A percentile compares a stretch with the other conserved stretches of the same genome.
Conservation (phyloP, 768 basidiomycete genomes). For the Termitomyces sp. region DNA sequence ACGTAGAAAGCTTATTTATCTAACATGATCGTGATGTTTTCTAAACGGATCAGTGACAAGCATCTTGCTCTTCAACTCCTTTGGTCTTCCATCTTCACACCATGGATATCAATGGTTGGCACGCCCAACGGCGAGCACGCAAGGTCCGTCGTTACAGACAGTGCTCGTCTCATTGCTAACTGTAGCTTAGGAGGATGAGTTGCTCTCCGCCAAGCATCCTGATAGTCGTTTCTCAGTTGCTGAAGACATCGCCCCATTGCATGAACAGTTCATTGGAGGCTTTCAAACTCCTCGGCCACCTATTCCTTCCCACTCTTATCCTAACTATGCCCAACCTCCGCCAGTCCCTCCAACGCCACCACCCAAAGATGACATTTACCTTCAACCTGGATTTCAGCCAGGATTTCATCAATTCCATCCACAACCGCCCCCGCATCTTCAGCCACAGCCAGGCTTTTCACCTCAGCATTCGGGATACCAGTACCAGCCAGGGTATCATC, state of each 20-base stretch:
- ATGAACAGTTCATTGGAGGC: slow-evolving; percentile 58
- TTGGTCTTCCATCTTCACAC: neutral
- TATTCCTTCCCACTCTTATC: slow-evolving; percentile 28
- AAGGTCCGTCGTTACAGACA: slow-evolving; percentile 32
- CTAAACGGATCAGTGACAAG: slow-evolving; percentile 9
- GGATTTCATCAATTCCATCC: neutral
- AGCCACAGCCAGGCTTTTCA: slow-evolving; percentile 10
- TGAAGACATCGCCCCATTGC: slow-evolving; percentile 55
- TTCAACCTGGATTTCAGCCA: slow-evolving; percentile 15
- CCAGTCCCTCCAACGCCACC: slow-evolving; percentile 42
- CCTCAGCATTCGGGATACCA: slow-evolving; percentile 11
- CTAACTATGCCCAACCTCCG: slow-evolving; percentile 28
- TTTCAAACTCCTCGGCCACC: slow-evolving; percentile 35
- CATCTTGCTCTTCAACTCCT: neutral
- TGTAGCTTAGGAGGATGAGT: slow-evolving; percentile 26
- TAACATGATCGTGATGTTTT: neutral
- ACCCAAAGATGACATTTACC: slow-evolving; percentile 39
- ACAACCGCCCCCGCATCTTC: neutral
- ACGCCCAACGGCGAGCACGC: slow-evolving; percentile 57
- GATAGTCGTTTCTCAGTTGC: slow-evolving; percentile 51
- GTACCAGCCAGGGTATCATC: slow-evolving; percentile 14
- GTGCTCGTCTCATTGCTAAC: slow-evolving; percentile 2
- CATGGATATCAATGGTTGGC: slow-evolving; percentile 82
- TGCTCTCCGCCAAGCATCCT: slow-evolving; percentile 24
- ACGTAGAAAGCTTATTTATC: neutral